Conservation (phyloP, 306 rosid species). For the Vigna trinervia region DNA sequence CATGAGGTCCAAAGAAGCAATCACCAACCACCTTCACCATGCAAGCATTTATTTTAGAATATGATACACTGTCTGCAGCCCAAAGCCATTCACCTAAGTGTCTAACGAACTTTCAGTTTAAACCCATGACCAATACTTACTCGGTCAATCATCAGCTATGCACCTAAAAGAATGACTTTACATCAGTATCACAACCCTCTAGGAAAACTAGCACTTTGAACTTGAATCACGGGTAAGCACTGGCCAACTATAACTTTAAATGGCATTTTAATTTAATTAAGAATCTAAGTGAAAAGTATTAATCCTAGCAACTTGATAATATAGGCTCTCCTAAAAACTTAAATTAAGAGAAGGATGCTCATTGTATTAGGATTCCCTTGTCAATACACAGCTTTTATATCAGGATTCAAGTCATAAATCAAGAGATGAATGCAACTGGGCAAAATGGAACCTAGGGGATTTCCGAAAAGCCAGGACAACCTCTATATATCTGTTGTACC, state of each 20-base stretch:
- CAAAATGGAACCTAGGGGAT: too few species aligned
- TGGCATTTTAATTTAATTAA: neutral
- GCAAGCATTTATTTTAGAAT: conserved; percentile 24
- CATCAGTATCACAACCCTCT: neutral
- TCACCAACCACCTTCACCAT: conserved; percentile 4
- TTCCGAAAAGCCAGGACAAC: too few species aligned
- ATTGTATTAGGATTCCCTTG: too few species aligned
- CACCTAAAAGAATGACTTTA: neutral
- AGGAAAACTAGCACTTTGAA: neutral
- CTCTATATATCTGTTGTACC: too few species aligned
- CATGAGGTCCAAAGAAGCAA: neutral
- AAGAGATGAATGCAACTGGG: too few species aligned
- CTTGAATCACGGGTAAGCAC: neutral
- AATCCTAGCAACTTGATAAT: neutral
- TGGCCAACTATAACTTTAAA: neutral
- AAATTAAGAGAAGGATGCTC: neutral
- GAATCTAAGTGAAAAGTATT: neutral
- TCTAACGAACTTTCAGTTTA: neutral
- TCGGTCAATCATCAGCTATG: neutral
- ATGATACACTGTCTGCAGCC: neutral
- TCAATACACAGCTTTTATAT: too few species aligned
- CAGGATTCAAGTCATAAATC: too few species aligned
- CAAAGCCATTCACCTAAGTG: neutral
- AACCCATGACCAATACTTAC: neutral
- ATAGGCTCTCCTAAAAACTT: neutral